Base-by-base conservation (phyloP, 805 yeast genomes). In the Wickerhamiella vanderwaltii region DNA sequence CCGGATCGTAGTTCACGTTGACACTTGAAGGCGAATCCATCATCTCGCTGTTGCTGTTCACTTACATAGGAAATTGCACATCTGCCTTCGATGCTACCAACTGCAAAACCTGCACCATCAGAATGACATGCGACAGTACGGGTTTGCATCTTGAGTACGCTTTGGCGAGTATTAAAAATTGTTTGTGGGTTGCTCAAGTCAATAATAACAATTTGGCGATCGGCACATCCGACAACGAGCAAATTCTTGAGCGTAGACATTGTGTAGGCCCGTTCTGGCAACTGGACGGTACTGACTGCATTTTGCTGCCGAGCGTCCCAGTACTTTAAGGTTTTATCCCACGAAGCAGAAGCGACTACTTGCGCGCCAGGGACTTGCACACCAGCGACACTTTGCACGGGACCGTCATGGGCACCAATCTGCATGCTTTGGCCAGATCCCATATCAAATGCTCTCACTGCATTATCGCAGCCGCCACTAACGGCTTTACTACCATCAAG, bases 21-120 rank as follows among this genome's bases (percentile, higher is more conserved):
- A 62, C 98, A 91, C 59, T 84, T 83, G 72, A 91, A 91, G 4
- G 95, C 79, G 59, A 88, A 91, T 2, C 91, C 91, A 51, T 74
- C 71, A 43, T 69, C 68, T 55, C 80, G 49, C 45, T 48, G 53
- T 18, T 39, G 43, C 26, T 28, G 42, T 18, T 84, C 95, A 53
- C 83, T 93, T 42, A 88, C 75, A 58, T 87, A 91, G 58, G 85
- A 94, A 52, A 91, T 77, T 11, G 94, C 94, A 63, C 97, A 85
- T 50, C 98, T 72, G 25, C 97, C 97, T 63, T 91, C 98, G 35
- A 88, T 75, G 5, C 94, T 79, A 4, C 95, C 97, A 37, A 91
- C 63, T 1, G 95, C 95, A 61, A 72, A 91, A 7, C 97, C 96
- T 54, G 82, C 79, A 9, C 94, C 97, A 48, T 75, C 78, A n/a